Evolutionary conservation across 768 basidiomycete genomes (phyloP), one percentile per base, ranked within the genome.

Genomic region (Russula compacta): DNA sequence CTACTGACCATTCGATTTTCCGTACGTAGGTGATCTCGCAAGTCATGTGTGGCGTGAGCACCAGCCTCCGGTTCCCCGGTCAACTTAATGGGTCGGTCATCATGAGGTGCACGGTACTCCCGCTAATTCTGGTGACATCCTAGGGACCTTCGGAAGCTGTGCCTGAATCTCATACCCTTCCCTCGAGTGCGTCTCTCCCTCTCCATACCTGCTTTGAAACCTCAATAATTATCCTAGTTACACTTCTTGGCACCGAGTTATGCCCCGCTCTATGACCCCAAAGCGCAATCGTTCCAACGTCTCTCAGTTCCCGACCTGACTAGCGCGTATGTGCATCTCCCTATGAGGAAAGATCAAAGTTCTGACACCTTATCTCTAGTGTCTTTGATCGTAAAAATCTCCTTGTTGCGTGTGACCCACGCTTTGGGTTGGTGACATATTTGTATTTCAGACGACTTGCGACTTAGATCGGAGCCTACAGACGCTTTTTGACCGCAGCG

Each of bases 241-340:
- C 95, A 99, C 72, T 99, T 98, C 83, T 82, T 99, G 67, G 89
- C 92, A 78, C 92, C 92, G 52, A 94, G 92, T 66, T 97, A 93
- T 71, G 93, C 92, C 0, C 97, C 97, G 0, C 84, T 98, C 67
- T 84, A 81, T 64, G 82, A 92, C 66, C 78, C 83, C 3, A 83
- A 82, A 57, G 77, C 84, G 0, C 76, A 76, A 51, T 74, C 81
- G 2, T 94, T 81, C 74, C 78, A 86, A 65, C 78, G 78, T 29
- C 73, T 79, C 47, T 82, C 82, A 6, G 77, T 89, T 4, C 68
- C 83, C 0, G 91, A 94, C 64, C 70, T 95, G 57, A 92, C 89
- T 0, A 77, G 80, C 65, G 83, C 85, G 89, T 92, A 75, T 49
- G 85, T 71, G 48, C 10, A 32, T 42, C 35, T 2, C 6, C 4